Conservation (phyloP, 352 stramenopile species). For the Globisporangium abappressorium region DNA sequence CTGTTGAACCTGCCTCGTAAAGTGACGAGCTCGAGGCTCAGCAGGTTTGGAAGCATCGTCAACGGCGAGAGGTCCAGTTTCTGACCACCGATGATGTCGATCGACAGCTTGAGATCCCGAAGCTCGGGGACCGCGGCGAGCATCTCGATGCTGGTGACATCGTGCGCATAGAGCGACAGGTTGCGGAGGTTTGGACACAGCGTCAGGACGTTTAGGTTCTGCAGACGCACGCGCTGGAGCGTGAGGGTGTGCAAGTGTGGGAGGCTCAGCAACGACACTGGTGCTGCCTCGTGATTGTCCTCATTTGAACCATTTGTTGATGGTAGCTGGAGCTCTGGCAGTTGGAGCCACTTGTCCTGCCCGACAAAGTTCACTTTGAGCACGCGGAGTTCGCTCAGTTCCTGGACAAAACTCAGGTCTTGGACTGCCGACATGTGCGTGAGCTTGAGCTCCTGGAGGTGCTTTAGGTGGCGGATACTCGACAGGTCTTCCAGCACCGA, state of each 20-base stretch:
- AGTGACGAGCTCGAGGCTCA: not conserved
- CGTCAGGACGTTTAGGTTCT: not conserved
- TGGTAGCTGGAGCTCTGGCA: not conserved
- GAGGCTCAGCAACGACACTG: not conserved
- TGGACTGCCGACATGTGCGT: not conserved
- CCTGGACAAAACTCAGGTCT: not conserved
- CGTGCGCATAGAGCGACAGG: not conserved
- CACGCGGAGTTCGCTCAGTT: not conserved
- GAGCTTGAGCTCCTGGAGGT: not conserved
- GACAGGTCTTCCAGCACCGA: not conserved
- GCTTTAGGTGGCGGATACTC: not conserved
- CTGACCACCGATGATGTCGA: not conserved
- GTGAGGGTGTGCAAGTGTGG: not conserved
- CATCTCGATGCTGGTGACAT: not conserved
- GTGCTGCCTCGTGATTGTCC: not conserved
- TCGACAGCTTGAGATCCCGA: conserved; percentile 1
- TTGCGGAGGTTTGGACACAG: not conserved
- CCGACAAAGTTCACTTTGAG: conserved; percentile 6
- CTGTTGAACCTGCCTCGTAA: not conserved
- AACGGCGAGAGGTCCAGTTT: not conserved
- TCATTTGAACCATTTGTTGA: not conserved
- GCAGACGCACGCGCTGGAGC: conserved; percentile 2
- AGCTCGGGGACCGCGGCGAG: not conserved
- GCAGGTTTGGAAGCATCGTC: not conserved
- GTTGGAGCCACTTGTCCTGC: not conserved